Base-by-base conservation (phyloP, 441 rosid species). In the Gossypium laxum region DNA sequence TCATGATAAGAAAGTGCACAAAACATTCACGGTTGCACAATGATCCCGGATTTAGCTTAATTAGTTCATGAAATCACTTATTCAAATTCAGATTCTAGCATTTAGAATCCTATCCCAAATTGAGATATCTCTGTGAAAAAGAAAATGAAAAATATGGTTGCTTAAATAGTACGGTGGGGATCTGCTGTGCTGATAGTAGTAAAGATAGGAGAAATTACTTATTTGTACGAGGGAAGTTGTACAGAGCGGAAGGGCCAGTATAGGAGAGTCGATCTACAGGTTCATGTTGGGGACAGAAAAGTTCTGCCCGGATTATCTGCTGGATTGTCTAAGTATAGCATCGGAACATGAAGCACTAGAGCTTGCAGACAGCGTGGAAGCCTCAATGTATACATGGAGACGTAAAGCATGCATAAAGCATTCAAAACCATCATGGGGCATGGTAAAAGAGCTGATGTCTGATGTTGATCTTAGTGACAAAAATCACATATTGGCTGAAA, bases 351-450 rank as follows among this genome's bases (percentile, higher is more conserved):
- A 84, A 73, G 93, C 93, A 0, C 82, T 89, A 55, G 87, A 85
- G 79, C 81, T 85, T 18, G 93, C 88, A 1, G 88, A 87, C 77
- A 77, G 73, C 41, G 84, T 85, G 0, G 93, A 89, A 69, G 86
- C 91, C 73, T 84, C 93, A 3, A 76, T 89, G 82, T 88, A 85
- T 62, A 83, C 88, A 6, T 89, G 93, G 93, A 81, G 91, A 64
- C 93, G 93, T 2, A 88, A 88, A 82, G 84, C 88, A 3, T 86
- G 93, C 75, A 76, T 83, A 10, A 55, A 69, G 75, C 79, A 84
- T 66, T 85, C 91, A 10, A 87, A 78, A 76, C 80, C 88, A 38
- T 88, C 93, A 14, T 86, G 93, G 93, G 77, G 80, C 19, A 82
- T 81, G 88, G 88, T 87, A 41, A 89, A 87, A 75, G 93, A 84